These are phyloP conservation scores for Metschnikowia proteae DNA, from an alignment of 805 yeast genomes.

Conservation along the genomic window DNA sequence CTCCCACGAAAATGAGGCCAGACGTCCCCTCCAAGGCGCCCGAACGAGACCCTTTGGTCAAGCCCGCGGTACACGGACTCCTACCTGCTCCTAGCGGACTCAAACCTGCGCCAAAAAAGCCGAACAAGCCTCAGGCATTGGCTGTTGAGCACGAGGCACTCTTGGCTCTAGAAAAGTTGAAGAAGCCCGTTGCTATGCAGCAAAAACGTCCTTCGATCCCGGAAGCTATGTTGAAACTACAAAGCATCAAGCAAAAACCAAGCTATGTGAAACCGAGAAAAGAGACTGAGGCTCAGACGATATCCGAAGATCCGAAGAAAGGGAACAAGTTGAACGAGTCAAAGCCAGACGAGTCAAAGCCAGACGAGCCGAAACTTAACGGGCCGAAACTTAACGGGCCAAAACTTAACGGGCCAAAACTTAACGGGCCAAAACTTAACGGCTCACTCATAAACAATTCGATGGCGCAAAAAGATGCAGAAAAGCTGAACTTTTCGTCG, in stretches of 20 bases:
- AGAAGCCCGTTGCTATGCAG: conserved; percentile 6
- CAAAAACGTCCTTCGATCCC: conserved; percentile 15
- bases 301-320: neutral
- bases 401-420: neutral
- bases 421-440: too few relatives aligned
- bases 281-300: neutral
- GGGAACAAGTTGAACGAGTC: neutral
- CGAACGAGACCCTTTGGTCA: neutral
- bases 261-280: neutral
- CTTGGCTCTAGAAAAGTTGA: conserved; percentile 9
- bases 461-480: neutral
- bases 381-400: too few relatives aligned
- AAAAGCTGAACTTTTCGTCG: conserved; percentile 8
- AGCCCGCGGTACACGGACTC: conserved; percentile 8
- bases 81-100: conserved; percentile 9
- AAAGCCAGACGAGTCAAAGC: conserved; percentile 1
- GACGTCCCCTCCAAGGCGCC: neutral
- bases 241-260: conserved; percentile 9
- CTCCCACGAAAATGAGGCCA: conserved; percentile 9
- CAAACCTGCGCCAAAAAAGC: conserved; percentile 4
- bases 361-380: neutral
- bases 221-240: conserved; percentile 24
- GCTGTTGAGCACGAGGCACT: conserved; percentile 9
- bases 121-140: conserved; percentile 8
- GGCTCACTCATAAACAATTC: neutral